Base-by-base conservation (phyloP, 2,329 filamentous ascomycete species). In the Thielaviopsis populi region DNA sequence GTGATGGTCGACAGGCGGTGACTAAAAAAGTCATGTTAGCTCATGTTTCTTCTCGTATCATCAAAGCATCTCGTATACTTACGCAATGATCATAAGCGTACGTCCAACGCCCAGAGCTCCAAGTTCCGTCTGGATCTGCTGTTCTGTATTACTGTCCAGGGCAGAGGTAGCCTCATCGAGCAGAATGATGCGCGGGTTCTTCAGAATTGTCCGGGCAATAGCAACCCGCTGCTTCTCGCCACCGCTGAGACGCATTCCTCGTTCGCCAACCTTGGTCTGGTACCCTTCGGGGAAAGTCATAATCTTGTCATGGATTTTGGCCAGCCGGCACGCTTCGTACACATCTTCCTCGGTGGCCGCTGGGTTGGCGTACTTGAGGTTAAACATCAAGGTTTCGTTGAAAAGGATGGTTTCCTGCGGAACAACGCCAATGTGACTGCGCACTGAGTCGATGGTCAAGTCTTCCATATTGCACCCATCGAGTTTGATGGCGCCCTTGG, bases 381-480 rank as follows among this genome's bases (percentile, higher is more conserved):
- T 96, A 76, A 95, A 96, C 89, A 96, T 94, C 67, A 96, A 77
- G 0, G 88, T 87, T 73, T 96, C 91, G 72, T 96, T 96, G 80
- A 96, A 96, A 54, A 96, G 79, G 5, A 95, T 88, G 3, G 92
- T 96, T 70, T 99, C 94, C 73, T 99, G 94, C 0, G 94, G 94
- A 6, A 99, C 94, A 53, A 99, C 92, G 27, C 94, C 94, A 70
- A 99, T 96, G 72, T 91, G 87, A 66, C 83, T 82, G 68, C 94
- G 85, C 64, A 99, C 80, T n/a, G 91, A 96, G 74, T 96, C 89
- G 69, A 97, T 96, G 1, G 90, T 95, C 66, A 96, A 77, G 68
- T 91, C 85, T 72, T 88, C 84, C 59, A 96, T 88, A 71, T 96
- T 84, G 66, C 85, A 82, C 7, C 87, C 90, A 71, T 97, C 94